Evolutionary conservation across 108 stramenopile species (phyloP).

Genomic region (Nannochloropsis oceanica): DNA sequence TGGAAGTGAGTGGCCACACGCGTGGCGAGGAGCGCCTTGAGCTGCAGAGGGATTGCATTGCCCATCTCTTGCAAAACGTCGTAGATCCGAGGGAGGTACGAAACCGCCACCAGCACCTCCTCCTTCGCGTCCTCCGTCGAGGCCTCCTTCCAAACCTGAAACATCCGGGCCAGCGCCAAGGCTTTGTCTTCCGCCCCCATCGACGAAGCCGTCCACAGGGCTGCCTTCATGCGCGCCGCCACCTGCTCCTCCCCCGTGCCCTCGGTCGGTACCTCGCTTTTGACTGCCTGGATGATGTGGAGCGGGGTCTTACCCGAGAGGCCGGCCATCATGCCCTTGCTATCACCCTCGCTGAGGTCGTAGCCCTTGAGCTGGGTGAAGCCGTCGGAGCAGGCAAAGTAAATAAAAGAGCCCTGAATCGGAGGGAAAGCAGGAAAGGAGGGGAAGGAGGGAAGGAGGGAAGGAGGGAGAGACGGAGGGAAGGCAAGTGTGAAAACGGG

Average conservation of each 20-base stretch:
- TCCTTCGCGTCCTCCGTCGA: constrained; percentile 49
- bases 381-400: not conserved
- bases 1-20: constrained; percentile 53
- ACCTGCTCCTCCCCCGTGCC: not conserved
- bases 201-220: not conserved
- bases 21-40: constrained; percentile 73
- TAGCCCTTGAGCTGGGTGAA: constrained; percentile 23
- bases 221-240: not conserved
- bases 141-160: constrained; percentile 16
- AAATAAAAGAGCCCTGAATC: not conserved
- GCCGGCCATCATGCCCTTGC: not conserved
- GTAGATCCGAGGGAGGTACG: constrained; percentile 56
- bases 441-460: not conserved
- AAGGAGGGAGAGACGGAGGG: not conserved
- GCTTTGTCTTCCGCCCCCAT: constrained; percentile 8
- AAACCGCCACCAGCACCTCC: constrained; percentile 43
- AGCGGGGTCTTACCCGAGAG: not conserved
- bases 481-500: no score
- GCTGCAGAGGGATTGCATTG: constrained; percentile 60
- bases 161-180: constrained; percentile 2
- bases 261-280: not conserved
- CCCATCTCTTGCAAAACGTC: constrained; percentile 66
- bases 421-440: not conserved
- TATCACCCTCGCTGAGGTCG: constrained; percentile 7
- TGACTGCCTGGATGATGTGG: not conserved